Evolutionary conservation across 202 grass and related monocot genomes (phyloP), one percentile per base, ranked within the genome.

Genomic region (Alloteropsis angusta): DNA sequence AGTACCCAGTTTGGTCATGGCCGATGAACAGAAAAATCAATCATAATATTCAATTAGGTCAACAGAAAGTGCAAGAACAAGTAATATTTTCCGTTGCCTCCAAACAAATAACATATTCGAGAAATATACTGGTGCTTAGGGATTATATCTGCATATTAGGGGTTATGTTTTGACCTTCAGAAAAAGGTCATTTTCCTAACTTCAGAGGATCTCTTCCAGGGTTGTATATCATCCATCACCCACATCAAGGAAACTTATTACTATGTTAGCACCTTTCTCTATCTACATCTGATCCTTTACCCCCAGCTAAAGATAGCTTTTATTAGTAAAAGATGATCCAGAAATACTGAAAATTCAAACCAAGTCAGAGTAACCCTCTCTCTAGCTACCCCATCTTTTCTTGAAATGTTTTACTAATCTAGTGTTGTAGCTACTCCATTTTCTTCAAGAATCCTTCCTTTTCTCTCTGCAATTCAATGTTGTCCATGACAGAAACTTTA

Each of bases 1-100:
- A 41, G 34, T 77, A 68, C 30, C 10, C 8, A 62, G 17, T 18
- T 60, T 28, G 6, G 8, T 25, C 43, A 63, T 2, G 13, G 9
- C 66, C 4, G 5, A 55, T 12, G 30, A 54, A 36, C 15, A 76
- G 57, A 5, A 55, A 83, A 74, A 75, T 30, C 39, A n/a, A 10
- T 18, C 15, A 28, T 7, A 60, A 25, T 63, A 43, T 60, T 64
- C 26, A 11, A 67, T 37, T 12, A 36, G 70, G 43, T 64, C 38
- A 56, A 54, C 36, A 64, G 38, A 53, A 82, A 82, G 16, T 41
- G 41, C 2, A 56, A 61, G 69, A 77, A 43, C 5, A 83, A 32
- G 32, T 14, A 70, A 55, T 23, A 45, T 5, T 67, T 80, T 74
- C 13, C 37, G 76, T 28, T 26, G 26, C 14, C 54, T 26, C 13